These are phyloP conservation scores for Sporormia fimetaria DNA, from an alignment of 495 filamentous ascomycete genomes.

Conservation along the genomic window DNA sequence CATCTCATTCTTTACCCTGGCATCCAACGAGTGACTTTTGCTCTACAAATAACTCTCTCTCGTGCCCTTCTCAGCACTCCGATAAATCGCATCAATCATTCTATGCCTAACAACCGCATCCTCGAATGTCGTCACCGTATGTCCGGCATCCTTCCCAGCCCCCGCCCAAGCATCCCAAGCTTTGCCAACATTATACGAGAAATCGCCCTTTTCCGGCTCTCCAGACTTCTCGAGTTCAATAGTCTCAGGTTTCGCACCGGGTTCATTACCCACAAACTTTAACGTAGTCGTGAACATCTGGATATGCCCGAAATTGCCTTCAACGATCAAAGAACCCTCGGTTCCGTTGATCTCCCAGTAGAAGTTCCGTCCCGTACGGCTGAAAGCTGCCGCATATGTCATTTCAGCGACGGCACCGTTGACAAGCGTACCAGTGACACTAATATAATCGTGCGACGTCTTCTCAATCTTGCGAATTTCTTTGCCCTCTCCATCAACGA, in stretches of 20 bases:
- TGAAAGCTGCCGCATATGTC: conserved; percentile 1
- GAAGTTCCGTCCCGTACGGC: conserved; percentile 9
- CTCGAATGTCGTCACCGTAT: conserved; percentile 35
- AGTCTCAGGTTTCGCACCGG: conserved; percentile 28
- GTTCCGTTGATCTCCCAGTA: conserved; percentile 23
- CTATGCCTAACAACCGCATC: conserved; percentile 36
- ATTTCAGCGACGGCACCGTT: conserved; percentile 14
- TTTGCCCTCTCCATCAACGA: conserved; percentile 29
- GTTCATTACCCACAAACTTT: conserved; percentile 30
- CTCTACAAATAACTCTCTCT: conserved; percentile 14
- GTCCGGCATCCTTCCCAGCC: conserved; percentile 24
- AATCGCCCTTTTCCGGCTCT: conserved; percentile 2
- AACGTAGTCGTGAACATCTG: conserved; percentile 29
- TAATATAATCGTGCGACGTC: conserved; percentile 15
- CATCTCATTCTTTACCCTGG: no score
- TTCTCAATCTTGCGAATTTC: conserved; percentile 1
- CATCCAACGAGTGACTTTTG: no score
- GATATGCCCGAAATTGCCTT: conserved; percentile 23
- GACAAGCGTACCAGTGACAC: conserved; percentile 11
- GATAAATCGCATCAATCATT: conserved; percentile 27
- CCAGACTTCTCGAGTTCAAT: conserved; percentile 34
- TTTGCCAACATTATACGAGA: conserved; percentile 36
- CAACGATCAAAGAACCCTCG: conserved; percentile 11
- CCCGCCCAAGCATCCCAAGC: conserved; percentile 42
- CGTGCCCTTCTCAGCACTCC: conserved; percentile 14